Percentiles rank a stretch among this genome's conserved stretches.
These are phyloP conservation scores for Eimeria acervulina DNA, from an alignment of 169 alveolate species.

Conservation along the genomic window DNA sequence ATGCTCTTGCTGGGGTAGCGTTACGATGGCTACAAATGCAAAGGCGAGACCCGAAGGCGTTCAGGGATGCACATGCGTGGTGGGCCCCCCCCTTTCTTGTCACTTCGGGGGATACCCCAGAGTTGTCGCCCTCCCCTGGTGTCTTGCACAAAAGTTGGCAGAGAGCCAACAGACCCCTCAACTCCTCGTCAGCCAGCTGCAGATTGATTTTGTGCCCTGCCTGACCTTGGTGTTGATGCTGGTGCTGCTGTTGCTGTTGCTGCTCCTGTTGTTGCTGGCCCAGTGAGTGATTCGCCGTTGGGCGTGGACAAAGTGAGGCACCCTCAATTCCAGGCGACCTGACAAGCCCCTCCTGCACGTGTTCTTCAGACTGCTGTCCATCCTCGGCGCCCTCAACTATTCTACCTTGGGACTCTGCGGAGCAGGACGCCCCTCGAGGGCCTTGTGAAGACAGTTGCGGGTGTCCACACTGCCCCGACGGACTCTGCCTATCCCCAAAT, in stretches of 20 bases:
- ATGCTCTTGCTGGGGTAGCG: neutral
- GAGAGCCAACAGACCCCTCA: slow-evolving; percentile 60
- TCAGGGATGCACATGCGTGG: slow-evolving; percentile 50
- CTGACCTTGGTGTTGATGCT: neutral
- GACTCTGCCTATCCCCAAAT: neutral
- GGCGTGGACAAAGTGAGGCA: neutral
- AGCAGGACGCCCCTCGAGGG: neutral
- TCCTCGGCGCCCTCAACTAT: neutral
- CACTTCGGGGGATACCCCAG: neutral
- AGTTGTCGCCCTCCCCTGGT: slow-evolving; percentile 23
- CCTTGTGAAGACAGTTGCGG: slow-evolving; percentile 25
- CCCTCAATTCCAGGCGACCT: slow-evolving; percentile 5
- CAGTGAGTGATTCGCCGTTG: slow-evolving; percentile 18
- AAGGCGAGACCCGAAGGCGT: slow-evolving; percentile 52
- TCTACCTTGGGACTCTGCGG: neutral
- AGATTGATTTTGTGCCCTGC: slow-evolving; percentile 24
- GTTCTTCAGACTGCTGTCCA: slow-evolving; percentile 3
- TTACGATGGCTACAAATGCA: slow-evolving; percentile 39
- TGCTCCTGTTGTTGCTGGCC: slow-evolving; percentile 19
- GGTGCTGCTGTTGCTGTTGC: slow-evolving; percentile 56
- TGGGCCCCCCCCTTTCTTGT: slow-evolving; percentile 6
- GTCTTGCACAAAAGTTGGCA: slow-evolving; percentile 62
- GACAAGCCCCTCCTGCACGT: neutral
- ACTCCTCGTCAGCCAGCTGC: slow-evolving; percentile 63
- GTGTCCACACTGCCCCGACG: neutral